Percentiles rank a stretch among this genome's conserved stretches.
Conservation (phyloP, 2,329 filamentous ascomycete species). For the Chaetomiaceae sp. region DNA sequence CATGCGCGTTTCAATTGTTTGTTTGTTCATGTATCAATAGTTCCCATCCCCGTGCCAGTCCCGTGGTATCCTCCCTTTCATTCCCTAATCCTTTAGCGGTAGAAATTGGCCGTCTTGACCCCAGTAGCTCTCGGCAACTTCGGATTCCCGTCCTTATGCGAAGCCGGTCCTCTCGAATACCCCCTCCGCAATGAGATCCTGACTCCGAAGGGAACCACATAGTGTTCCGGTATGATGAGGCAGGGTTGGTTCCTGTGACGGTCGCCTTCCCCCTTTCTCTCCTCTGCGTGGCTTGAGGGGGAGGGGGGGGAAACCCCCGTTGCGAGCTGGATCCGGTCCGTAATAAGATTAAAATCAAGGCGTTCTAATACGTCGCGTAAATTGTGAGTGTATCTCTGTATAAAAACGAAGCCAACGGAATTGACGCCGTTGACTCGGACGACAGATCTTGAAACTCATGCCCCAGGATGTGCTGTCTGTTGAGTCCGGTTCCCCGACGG, state of each 20-base stretch:
- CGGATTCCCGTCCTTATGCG: not conserved
- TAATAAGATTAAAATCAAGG: constrained; percentile 10
- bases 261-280: not conserved
- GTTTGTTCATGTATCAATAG: not conserved
- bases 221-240: not conserved
- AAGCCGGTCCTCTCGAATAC: not conserved
- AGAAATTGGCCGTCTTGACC: too few relatives aligned
- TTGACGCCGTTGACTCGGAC: not conserved
- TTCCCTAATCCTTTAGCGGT: not conserved
- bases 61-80: constrained; percentile 12
- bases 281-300: not conserved
- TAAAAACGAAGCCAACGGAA: not conserved
- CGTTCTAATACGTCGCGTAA: not conserved
- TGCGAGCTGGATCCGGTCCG: constrained; percentile 10
- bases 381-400: not conserved
- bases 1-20: not conserved
- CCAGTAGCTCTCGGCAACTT: too few relatives aligned
- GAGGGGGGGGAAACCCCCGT: not conserved
- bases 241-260: not conserved
- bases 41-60: not conserved
- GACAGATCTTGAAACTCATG: not conserved
- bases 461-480: constrained; percentile 7
- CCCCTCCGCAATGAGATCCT: too few relatives aligned
- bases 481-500: not conserved
- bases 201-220: not conserved